Evolutionary conservation across 75 land plant species (phyloP).

Genomic region (Pinus tabuliformis): DNA sequence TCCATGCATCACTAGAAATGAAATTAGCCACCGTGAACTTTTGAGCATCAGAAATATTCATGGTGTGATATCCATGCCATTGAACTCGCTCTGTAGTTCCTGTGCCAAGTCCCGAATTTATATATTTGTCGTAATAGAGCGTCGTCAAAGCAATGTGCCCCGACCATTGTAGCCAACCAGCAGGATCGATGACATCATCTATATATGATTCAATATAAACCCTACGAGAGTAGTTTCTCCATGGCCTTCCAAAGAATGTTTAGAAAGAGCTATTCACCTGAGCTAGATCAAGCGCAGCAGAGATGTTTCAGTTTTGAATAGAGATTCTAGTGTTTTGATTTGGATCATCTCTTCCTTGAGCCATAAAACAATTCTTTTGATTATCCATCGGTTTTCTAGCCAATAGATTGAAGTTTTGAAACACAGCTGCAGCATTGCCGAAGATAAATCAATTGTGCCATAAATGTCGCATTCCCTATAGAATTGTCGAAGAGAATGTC

Average conservation of each 20-base stretch:
- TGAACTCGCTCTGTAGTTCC: background rate
- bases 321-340: constrained; percentile 15
- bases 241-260: no score
- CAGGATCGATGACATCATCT: constrained; percentile 8
- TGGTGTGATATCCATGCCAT: constrained; percentile 1
- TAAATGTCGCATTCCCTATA: no score
- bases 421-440: no score
- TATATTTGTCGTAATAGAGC: constrained; percentile 10
- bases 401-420: background rate
- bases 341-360: constrained; percentile 31
- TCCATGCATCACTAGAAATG: background rate
- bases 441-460: no score
- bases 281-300: no score
- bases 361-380: constrained; percentile 21
- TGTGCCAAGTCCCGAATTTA: background rate
- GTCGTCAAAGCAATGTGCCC: constrained; percentile 11
- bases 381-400: background rate
- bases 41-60: constrained; percentile 5
- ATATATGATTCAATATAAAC: background rate
- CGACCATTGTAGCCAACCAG: constrained; percentile 24
- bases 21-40: background rate
- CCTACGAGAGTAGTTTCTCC: background rate
- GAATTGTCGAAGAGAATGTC: constrained; percentile 20
- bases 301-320: constrained; percentile 14
- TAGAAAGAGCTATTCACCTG: no score